These are phyloP conservation scores for Filosporella fistucella DNA, from an alignment of 495 filamentous ascomycete species.

Conservation along the genomic window DNA sequence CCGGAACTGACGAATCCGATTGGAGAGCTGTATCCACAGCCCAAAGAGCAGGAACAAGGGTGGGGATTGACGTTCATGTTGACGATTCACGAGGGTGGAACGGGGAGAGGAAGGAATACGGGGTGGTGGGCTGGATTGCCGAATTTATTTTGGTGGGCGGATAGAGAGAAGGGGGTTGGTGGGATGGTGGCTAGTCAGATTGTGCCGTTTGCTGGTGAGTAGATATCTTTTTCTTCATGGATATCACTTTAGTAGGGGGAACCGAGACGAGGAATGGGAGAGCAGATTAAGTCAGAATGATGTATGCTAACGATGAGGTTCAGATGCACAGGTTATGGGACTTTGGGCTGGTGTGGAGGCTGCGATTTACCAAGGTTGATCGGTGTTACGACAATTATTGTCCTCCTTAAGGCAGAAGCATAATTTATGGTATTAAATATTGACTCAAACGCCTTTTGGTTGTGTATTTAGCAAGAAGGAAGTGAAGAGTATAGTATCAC, in stretches of 20 bases:
- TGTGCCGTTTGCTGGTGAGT: constrained; percentile 47
- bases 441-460: too few species aligned
- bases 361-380: not conserved
- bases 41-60: constrained; percentile 46
- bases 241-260: too few species aligned
- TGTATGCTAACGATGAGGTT: too few species aligned
- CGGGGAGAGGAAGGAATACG: constrained; percentile 44
- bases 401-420: too few species aligned
- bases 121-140: constrained; percentile 55
- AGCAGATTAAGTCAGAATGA: too few species aligned
- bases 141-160: constrained; percentile 59
- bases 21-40: constrained; percentile 45
- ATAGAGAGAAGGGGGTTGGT: constrained; percentile 53
- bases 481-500: too few species aligned
- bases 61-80: constrained; percentile 59
- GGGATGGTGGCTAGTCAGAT: constrained; percentile 55
- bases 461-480: too few species aligned
- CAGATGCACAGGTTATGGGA: not conserved
- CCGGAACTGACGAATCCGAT: constrained; percentile 41
- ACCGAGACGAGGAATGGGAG: too few species aligned
- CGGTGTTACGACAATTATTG: too few species aligned
- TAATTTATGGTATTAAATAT: too few species aligned
- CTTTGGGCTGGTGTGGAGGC: not conserved
- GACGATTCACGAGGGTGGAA: constrained; percentile 31
- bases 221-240: too few species aligned